phyloP scores from a whole-genome alignment of 192 early-diverging fungal genomes.

The Thamnidium elegans region DNA sequence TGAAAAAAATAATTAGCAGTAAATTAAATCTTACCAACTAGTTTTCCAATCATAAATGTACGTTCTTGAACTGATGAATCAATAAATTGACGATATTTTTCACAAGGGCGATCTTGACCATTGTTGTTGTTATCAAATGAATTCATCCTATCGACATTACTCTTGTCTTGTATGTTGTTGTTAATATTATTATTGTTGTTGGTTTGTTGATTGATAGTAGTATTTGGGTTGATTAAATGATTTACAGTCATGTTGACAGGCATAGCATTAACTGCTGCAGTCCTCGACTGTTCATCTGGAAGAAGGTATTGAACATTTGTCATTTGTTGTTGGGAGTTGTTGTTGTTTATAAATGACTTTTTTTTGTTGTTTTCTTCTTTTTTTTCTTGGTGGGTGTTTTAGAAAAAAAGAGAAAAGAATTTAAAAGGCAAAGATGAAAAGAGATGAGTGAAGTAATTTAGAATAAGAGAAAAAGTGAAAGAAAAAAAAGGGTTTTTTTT shows the following conservation, averaged over 20 bases:
- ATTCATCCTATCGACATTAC: not conserved
- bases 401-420: slow-evolving; percentile 2
- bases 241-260: not conserved
- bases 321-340: not conserved
- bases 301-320: slow-evolving; percentile 8
- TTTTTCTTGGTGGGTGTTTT: slow-evolving; percentile 3
- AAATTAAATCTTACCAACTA: slow-evolving; percentile 10
- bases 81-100: slow-evolving; percentile 18
- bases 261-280: not conserved
- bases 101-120: slow-evolving; percentile 17
- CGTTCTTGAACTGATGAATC: slow-evolving; percentile 12
- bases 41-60: slow-evolving; percentile 17
- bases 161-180: not conserved
- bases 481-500: slow-evolving; percentile 2
- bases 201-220: not conserved
- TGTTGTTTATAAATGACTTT: slow-evolving; percentile 1
- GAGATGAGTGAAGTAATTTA: not conserved
- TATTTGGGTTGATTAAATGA: slow-evolving; percentile 1
- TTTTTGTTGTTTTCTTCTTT: slow-evolving; percentile 3
- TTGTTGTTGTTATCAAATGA: not conserved
- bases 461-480: not conserved
- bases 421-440: not conserved
- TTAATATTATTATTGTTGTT: not conserved
- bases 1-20: too few species aligned
- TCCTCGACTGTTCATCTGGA: not conserved